Conservation (phyloP, 495 filamentous ascomycete species). For the Lasiosphaeria miniovina region DNA sequence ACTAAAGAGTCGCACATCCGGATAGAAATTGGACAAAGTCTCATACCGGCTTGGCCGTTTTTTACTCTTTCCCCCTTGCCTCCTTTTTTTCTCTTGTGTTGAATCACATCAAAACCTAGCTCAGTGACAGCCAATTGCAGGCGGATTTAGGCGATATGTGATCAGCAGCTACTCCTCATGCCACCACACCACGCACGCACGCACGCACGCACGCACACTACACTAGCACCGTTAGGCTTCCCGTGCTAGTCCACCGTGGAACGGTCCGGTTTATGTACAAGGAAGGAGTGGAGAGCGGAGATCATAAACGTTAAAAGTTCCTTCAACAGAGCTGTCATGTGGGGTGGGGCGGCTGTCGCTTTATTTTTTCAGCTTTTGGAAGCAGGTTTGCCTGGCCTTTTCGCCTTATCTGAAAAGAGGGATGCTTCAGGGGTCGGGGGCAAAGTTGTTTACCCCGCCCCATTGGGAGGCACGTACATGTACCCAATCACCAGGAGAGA, state of each 20-base stretch:
- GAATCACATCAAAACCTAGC: background rate
- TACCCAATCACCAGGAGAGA: slow-evolving; percentile 14
- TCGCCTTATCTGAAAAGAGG: too few species aligned
- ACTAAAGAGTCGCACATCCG: too few species aligned
- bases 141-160: slow-evolving; percentile 5
- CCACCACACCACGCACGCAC: too few species aligned
- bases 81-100: background rate
- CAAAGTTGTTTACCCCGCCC: background rate
- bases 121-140: slow-evolving; percentile 7
- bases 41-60: too few species aligned
- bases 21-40: too few species aligned
- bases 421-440: background rate
- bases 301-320: background rate
- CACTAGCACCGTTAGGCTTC: slow-evolving; percentile 1
- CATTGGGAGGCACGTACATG: background rate
- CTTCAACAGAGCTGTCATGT: background rate
- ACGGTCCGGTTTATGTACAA: slow-evolving; percentile 11
- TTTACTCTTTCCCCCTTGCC: background rate
- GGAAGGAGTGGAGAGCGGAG: background rate
- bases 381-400: background rate
- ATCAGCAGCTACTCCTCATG: slow-evolving; percentile 7
- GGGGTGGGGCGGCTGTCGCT: background rate
- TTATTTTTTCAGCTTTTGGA: background rate
- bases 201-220: background rate
- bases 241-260: slow-evolving; percentile 9